Percentiles rank a stretch among this genome's conserved stretches.
Conservation (phyloP, 176 grass and related monocot genomes). For the Oryza coarctata region DNA sequence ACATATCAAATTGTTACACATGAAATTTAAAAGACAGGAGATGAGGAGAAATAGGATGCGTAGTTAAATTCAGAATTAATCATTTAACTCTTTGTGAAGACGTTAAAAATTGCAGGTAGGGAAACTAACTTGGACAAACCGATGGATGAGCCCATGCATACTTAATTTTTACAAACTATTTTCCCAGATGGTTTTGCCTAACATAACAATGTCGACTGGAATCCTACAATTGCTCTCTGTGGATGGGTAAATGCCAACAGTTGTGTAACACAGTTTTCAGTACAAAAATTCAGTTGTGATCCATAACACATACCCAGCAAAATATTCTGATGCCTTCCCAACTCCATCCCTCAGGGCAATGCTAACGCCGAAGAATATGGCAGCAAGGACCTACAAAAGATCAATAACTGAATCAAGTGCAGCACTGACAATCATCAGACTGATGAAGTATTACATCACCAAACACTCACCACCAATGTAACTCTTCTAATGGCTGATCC, state of each 20-base stretch:
- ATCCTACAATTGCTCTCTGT: background rate
- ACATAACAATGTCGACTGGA: background rate
- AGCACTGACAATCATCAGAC: background rate
- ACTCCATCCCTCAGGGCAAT: constrained; percentile 69
- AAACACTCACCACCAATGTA: constrained; percentile 47
- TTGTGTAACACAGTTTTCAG: background rate
- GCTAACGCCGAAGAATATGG: constrained; percentile 68
- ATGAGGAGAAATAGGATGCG: background rate
- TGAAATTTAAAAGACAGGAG: constrained; percentile 7
- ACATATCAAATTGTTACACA: constrained; percentile 7
- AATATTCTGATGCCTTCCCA: constrained; percentile 84
- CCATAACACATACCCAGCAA: constrained; percentile 73
- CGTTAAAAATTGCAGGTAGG: background rate
- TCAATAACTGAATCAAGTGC: background rate
- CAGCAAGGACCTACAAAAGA: constrained; percentile 64
- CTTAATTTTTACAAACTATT: background rate
- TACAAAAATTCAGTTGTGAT: constrained; percentile 29
- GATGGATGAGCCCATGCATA: background rate
- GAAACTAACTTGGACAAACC: constrained; percentile 23
- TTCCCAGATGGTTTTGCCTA: background rate
- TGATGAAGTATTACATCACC: background rate
- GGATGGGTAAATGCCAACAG: background rate
- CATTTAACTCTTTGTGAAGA: background rate
- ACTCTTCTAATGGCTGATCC: constrained; percentile 44
- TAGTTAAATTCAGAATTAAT: constrained; percentile 8